A percentile compares a stretch with the other conserved stretches of the same genome.
These are phyloP conservation scores for Inga laurina DNA, from an alignment of 306 rosid species.

Conservation along the genomic window DNA sequence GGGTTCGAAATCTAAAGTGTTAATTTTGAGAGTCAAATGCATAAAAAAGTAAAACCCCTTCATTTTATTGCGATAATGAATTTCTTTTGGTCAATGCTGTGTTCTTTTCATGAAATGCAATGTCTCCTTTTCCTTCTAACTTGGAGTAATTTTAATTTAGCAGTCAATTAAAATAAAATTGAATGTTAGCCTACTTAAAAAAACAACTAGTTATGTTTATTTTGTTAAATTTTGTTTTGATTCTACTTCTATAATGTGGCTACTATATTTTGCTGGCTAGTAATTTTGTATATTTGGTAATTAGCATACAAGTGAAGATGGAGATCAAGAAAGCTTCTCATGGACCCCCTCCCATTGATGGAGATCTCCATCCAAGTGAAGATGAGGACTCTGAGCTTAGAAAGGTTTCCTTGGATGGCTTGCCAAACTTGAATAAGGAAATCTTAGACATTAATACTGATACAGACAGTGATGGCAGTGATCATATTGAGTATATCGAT, in stretches of 20 bases:
- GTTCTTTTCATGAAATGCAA: not conserved
- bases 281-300: not conserved
- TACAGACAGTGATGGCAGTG: constrained; percentile 22
- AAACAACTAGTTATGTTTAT: not conserved
- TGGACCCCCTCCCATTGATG: constrained; percentile 42
- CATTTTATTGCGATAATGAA: too few relatives aligned
- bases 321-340: constrained; percentile 53
- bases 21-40: too few relatives aligned
- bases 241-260: not conserved
- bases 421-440: constrained; percentile 44
- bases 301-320: too few relatives aligned
- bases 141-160: not conserved
- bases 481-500: constrained; percentile 23
- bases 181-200: not conserved
- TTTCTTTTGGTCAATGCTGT: too few relatives aligned
- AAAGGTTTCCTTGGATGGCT: constrained; percentile 28
- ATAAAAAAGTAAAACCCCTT: too few relatives aligned
- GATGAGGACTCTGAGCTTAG: constrained; percentile 48
- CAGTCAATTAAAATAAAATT: not conserved
- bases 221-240: not conserved
- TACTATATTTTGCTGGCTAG: not conserved
- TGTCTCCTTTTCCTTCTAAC: too few relatives aligned
- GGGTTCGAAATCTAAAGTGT: too few relatives aligned
- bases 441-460: constrained; percentile 27
- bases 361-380: constrained; percentile 45